Evolutionary conservation across 1,284 basidiomycete genomes (phyloP).

Genomic region (Tilletiopsis washingtonensis): DNA sequence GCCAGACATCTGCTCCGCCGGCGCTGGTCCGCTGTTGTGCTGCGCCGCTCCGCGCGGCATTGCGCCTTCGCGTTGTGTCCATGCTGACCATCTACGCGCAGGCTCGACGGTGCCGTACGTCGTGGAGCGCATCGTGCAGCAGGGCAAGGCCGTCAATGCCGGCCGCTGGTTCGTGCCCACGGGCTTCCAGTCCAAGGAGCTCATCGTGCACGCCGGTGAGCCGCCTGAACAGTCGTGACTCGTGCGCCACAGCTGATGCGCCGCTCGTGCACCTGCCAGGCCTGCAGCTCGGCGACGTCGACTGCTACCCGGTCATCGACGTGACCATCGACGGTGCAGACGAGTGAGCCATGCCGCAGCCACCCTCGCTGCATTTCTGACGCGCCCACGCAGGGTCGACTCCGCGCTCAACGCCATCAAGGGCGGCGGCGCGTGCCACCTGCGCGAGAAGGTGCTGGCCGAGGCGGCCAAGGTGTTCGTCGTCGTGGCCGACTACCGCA

Average conservation of each 20-base stretch:
- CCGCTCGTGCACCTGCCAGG: no score
- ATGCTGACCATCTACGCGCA: no score
- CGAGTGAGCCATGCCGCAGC: slow-evolving; percentile 52
- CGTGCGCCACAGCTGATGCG: no score
- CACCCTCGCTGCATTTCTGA: background rate
- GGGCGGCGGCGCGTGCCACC: slow-evolving; percentile 92
- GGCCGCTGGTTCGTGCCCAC: slow-evolving; percentile 49
- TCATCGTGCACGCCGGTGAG: slow-evolving; percentile 69
- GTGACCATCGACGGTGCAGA: slow-evolving; percentile 96
- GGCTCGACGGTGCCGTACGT: slow-evolving; percentile 97
- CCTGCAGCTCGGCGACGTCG: slow-evolving; percentile 76
- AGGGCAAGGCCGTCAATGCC: slow-evolving; percentile 69
- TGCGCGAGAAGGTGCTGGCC: slow-evolving; percentile 89
- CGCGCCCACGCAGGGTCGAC: slow-evolving; percentile 62
- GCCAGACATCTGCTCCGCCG: background rate
- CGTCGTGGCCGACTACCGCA: slow-evolving; percentile 91
- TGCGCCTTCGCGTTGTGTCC: no score
- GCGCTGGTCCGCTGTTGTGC: no score
- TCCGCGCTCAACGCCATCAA: slow-evolving; percentile 85
- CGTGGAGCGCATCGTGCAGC: slow-evolving; percentile 84
- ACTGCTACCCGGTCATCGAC: slow-evolving; percentile 66
- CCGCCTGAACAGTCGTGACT: background rate
- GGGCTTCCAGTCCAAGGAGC: slow-evolving; percentile 90
- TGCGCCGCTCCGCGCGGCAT: no score
- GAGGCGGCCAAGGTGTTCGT: slow-evolving; percentile 85